Evolutionary conservation across 202 grass and related monocot species (phyloP), one percentile per base, ranked within the genome.

Genomic region (Brachypodium distachyon): DNA sequence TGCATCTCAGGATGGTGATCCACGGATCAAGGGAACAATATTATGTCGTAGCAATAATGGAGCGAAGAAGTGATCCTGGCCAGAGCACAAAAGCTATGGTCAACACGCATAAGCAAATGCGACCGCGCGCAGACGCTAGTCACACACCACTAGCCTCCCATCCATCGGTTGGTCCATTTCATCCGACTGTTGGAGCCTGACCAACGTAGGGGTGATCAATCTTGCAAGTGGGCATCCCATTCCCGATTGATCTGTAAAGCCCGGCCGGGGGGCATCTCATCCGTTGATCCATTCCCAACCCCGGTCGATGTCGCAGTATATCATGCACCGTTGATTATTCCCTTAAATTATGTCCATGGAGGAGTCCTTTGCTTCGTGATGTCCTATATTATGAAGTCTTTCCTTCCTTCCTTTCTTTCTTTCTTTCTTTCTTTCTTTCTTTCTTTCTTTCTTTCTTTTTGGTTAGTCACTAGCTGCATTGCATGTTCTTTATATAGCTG

Each of bases 11-110:
- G 61, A 56, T 55, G 61, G 44, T 27, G 61, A 78, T 66, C 47
- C 22, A 62, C 57, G 72, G 72, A 82, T 82, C 65, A 64, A 60
- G 59, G 59, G 79, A 78, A 82, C 58, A 73, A 73, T 73, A 78
- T 73, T 73, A 78, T 73, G 26, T 58, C 77, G 37, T 43, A 29
- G 42, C 80, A 87, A 87, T 87, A 87, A 83, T 74, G 74, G 52
- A 87, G 65, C 18, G 26, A 55, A 25, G 74, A 65, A 52, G 26
- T 48, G 67, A 67, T 67, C 59, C n/a, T n/a, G n/a, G n/a, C n/a
- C n/a, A n/a, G n/a, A n/a, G n/a, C n/a, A n/a, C n/a, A n/a, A 67
- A 66, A 18, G 49, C 51, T 54, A 37, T 79, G 59, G 34, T 88
- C 81, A 80, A 70, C 71, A 72, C 1, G 62, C 59, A 73, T 22